Percentiles rank a stretch among this genome's conserved stretches.
phyloP scores from a whole-genome alignment of 2,329 filamentous ascomycete genomes.

The Byssochlamys sp. region DNA sequence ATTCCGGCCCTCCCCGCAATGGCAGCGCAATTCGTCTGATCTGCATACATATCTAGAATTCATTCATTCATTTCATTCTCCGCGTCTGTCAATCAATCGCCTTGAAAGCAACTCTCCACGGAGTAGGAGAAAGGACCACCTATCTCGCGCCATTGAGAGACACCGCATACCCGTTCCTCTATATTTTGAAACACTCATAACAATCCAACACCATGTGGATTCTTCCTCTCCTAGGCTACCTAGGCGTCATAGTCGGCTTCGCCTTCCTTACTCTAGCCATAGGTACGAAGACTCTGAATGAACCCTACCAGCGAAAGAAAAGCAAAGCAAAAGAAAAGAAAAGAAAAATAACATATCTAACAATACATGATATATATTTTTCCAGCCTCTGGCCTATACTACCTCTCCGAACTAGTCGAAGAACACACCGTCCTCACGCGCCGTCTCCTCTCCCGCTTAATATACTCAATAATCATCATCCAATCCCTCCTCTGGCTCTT shows the following conservation, averaged over 20 bases:
- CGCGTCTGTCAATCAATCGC: not conserved
- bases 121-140: not conserved
- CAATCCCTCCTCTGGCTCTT: conserved; percentile 67
- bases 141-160: not conserved
- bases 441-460: conserved; percentile 71
- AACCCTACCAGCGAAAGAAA: too few species aligned
- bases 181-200: too few species aligned
- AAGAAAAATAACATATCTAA: too few species aligned
- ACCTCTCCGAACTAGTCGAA: conserved; percentile 93
- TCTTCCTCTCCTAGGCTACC: conserved; percentile 79
- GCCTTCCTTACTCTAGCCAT: conserved; percentile 90
- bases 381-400: conserved; percentile 89
- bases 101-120: not conserved
- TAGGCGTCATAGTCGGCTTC: conserved; percentile 81
- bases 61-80: not conserved
- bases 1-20: not conserved
- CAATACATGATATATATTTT: too few species aligned
- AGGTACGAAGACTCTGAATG: conserved; percentile 42
- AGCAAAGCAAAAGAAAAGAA: too few species aligned
- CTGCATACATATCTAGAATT: not conserved
- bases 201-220: conserved; percentile 67
- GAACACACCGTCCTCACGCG: conserved; percentile 92
- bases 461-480: conserved; percentile 67
- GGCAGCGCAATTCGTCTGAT: not conserved
- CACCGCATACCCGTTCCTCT: too few species aligned